Base-by-base conservation (phyloP, 352 stramenopile genomes). In the Pythium sukuiense region DNA sequence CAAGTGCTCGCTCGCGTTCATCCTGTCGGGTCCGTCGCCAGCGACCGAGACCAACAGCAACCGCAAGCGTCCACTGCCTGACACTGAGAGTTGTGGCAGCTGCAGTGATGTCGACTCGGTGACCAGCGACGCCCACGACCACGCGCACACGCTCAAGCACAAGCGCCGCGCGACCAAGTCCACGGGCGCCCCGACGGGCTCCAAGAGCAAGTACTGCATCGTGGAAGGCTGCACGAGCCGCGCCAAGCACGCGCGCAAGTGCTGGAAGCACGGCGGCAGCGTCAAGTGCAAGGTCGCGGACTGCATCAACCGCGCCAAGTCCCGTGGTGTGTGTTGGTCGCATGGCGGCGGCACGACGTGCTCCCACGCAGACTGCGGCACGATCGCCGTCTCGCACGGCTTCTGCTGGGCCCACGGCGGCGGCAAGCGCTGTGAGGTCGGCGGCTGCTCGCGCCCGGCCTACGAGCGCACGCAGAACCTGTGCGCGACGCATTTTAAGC, bases 241-340 rank as follows among this genome's bases (percentile, higher is more conserved):
- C 45, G 76, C 73, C 56, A 88, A 88, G 41, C 76, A 85, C 55
- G 70, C 75, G 24, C 75, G 77, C 13, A 70, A 69, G 26, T 88
- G 79, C 69, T 88, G 79, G 79, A 76, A 76, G 13, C 79, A 88
- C 60, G 79, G 79, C 55, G 79, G 79, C 14, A 83, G 65, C 46
- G 74, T 85, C 35, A 71, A 73, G 29, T 90, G 81, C 71, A 88
- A 83, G 56, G 66, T 83, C 24, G 3, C 70, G 2, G 80, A 83
- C 48, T 91, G 83, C 65, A 72, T 67, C 41, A 89, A 89, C 56
- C 76, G 79, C 26, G 79, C 79, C 65, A 87, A 87, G 79, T 83
- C 74, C 43, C 79, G 81, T 57, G 74, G 79, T 61, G 74, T 87
- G 5, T 87, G 79, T 59, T 87, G 79, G 79, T 84, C 79, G 37